Evolutionary conservation across 768 basidiomycete species (phyloP).

Genomic region (Panaeolus papilionaceus): DNA sequence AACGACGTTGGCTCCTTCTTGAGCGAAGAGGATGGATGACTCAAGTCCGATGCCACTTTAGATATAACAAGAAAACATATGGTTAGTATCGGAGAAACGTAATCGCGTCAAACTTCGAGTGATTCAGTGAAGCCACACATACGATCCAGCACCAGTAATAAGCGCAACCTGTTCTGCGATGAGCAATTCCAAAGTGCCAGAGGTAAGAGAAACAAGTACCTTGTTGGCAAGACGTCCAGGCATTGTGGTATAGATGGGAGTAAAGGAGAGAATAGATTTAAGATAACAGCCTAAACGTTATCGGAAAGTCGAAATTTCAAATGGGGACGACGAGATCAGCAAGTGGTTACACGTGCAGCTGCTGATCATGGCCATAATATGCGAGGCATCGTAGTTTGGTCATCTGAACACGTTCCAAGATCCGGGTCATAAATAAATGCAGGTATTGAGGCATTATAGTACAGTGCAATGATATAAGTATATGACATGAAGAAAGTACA

Average conservation of each 20-base stretch:
- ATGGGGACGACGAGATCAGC: neutral
- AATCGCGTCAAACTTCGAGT: conserved; percentile 14
- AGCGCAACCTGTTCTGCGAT: conserved; percentile 62
- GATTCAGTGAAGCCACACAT: conserved; percentile 38
- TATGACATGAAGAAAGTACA: neutral
- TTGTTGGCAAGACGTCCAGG: conserved; percentile 72
- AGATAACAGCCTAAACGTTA: conserved; percentile 23
- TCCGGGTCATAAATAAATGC: conserved; percentile 17
- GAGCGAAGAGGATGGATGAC: conserved; percentile 92
- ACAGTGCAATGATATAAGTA: conserved; percentile 11
- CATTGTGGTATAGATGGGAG: conserved; percentile 45
- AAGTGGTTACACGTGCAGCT: conserved; percentile 2
- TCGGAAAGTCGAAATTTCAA: neutral
- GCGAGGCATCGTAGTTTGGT: neutral
- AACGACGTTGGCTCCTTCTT: conserved; percentile 91
- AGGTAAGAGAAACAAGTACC: conserved; percentile 38
- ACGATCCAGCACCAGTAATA: conserved; percentile 91
- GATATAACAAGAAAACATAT: conserved; percentile 25
- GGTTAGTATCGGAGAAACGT: conserved; percentile 20
- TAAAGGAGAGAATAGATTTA: conserved; percentile 21
- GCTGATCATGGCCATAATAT: neutral
- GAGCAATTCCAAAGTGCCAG: conserved; percentile 10
- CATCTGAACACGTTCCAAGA: neutral
- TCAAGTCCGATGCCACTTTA: conserved; percentile 94
- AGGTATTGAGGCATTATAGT: conserved; percentile 15